Conservation (phyloP, 2,329 filamentous ascomycete genomes). For the Ramularia endophylla region DNA sequence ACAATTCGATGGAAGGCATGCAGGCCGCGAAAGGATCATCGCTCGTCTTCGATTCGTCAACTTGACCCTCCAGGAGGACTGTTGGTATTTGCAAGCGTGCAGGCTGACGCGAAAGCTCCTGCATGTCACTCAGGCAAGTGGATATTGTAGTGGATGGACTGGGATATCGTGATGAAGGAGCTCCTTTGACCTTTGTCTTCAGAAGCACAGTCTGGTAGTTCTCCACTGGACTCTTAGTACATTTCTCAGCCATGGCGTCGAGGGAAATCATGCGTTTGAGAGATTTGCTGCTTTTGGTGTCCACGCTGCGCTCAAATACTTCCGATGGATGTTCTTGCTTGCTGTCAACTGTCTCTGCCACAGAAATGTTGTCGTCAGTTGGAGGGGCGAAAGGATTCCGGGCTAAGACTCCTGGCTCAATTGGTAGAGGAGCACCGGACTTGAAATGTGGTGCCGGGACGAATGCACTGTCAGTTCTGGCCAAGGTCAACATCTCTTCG, state of each 20-base stretch:
- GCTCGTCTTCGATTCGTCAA: slow-evolving; percentile 12
- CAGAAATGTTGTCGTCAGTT: too few species aligned
- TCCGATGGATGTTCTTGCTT: slow-evolving; percentile 10
- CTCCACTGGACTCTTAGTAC: not conserved
- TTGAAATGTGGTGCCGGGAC: too few species aligned
- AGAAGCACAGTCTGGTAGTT: slow-evolving; percentile 1
- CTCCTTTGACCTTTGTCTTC: not conserved
- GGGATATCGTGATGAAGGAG: not conserved
- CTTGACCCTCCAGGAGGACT: slow-evolving; percentile 9
- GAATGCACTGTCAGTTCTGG: too few species aligned
- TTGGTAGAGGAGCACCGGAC: too few species aligned
- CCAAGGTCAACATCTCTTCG: too few species aligned
- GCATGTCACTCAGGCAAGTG: slow-evolving; percentile 12
- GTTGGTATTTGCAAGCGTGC: slow-evolving; percentile 5
- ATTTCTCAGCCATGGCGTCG: slow-evolving; percentile 22
- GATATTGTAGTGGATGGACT: slow-evolving; percentile 6
- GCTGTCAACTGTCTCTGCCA: too few species aligned
- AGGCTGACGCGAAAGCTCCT: slow-evolving; percentile 14
- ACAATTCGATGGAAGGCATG: too few species aligned
- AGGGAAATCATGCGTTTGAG: slow-evolving; percentile 23
- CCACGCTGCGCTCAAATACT: slow-evolving; percentile 24
- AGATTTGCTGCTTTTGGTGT: slow-evolving; percentile 14
- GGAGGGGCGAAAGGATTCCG: too few species aligned
- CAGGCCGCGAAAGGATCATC: slow-evolving; percentile 17
- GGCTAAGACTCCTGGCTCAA: too few species aligned